phyloP scores from a whole-genome alignment of 768 basidiomycete species.

The Tulasnella sp. region DNA sequence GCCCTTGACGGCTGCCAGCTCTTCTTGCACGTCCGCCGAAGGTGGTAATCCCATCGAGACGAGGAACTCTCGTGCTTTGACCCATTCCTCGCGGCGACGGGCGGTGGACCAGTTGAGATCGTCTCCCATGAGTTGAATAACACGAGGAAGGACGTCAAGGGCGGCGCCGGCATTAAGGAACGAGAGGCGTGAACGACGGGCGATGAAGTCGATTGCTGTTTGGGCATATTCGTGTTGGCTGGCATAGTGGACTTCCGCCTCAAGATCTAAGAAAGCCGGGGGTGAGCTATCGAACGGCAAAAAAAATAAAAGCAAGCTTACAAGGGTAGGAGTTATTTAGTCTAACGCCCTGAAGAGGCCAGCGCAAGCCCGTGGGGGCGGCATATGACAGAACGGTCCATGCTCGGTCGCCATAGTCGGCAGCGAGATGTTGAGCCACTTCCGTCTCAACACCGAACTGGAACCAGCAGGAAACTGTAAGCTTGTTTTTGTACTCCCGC shows the following conservation, averaged over 20 bases:
- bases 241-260: constrained; percentile 89
- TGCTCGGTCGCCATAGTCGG: constrained; percentile 91
- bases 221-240: constrained; percentile 84
- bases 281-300: not conserved
- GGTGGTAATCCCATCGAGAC: constrained; percentile 72
- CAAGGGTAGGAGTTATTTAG: constrained; percentile 70
- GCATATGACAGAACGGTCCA: constrained; percentile 88
- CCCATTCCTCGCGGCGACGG: constrained; percentile 52
- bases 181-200: constrained; percentile 83
- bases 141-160: constrained; percentile 71
- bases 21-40: constrained; percentile 23
- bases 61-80: constrained; percentile 59
- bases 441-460: constrained; percentile 87
- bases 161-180: constrained; percentile 89
- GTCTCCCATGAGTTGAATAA: constrained; percentile 84
- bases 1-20: constrained; percentile 28
- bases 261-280: constrained; percentile 49
- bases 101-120: constrained; percentile 70
- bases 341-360: constrained; percentile 81
- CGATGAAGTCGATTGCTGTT: constrained; percentile 88
- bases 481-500: not conserved
- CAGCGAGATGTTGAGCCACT: constrained; percentile 87
- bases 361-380: constrained; percentile 62
- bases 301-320: constrained; percentile 30
- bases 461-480: not conserved